These are phyloP conservation scores for Anthracocystis setariae DNA, from an alignment of 1,284 basidiomycete genomes.

Conservation along the genomic window DNA sequence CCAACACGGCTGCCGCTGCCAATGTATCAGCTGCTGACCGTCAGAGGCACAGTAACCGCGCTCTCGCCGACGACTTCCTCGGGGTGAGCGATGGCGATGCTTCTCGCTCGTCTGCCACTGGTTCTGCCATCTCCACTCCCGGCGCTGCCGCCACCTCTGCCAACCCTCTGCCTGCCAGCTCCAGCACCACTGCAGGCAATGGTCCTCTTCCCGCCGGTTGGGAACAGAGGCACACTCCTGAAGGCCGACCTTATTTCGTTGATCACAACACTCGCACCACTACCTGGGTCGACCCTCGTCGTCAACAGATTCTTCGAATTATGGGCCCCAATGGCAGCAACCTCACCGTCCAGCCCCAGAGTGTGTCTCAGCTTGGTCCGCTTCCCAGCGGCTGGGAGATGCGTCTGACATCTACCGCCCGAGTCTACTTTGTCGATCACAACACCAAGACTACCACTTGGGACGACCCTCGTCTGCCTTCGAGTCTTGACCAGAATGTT, in stretches of 20 bases:
- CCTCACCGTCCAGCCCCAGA: slow-evolving; percentile 78
- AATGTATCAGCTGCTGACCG: slow-evolving; percentile 61
- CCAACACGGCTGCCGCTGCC: slow-evolving; percentile 56
- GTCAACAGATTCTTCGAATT: slow-evolving; percentile 83
- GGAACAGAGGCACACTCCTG: slow-evolving; percentile 98
- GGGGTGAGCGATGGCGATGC: slow-evolving; percentile 60
- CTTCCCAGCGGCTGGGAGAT: slow-evolving; percentile 98
- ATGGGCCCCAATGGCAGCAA: slow-evolving; percentile 86
- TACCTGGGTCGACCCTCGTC: slow-evolving; percentile 97
- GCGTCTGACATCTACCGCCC: slow-evolving; percentile 88
- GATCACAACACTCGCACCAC: slow-evolving; percentile 91
- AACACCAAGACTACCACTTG: slow-evolving; percentile 93
- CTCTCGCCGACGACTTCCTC: slow-evolving; percentile 67
- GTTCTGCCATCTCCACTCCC: slow-evolving; percentile 31
- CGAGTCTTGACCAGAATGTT: slow-evolving; percentile 86
- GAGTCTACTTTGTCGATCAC: slow-evolving; percentile 96
- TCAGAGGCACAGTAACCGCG: slow-evolving; percentile 62
- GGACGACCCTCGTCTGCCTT: slow-evolving; percentile 90
- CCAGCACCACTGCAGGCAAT: slow-evolving; percentile 77
- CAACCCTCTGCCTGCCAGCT: slow-evolving; percentile 49
- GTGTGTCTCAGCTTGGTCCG: slow-evolving; percentile 89
- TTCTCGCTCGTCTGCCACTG: slow-evolving; percentile 35
- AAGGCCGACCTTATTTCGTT: slow-evolving; percentile 96
- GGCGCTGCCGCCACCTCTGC: slow-evolving; percentile 28
- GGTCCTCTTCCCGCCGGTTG: slow-evolving; percentile 91